Conservation (phyloP, 768 basidiomycete species). For the Pleurotus sapidus region DNA sequence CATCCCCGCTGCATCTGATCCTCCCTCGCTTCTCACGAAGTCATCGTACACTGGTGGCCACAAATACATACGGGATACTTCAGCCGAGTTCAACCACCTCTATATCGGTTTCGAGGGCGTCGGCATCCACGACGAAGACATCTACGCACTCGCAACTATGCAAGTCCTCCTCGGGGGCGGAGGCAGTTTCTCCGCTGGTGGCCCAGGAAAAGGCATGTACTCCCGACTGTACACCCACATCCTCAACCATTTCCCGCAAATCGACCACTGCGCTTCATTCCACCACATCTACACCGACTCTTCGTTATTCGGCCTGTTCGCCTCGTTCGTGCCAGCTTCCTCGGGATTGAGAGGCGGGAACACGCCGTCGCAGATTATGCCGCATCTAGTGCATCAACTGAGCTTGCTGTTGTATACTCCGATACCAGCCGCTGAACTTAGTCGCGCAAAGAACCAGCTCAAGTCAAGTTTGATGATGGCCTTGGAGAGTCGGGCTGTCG, state of each 20-base stretch:
- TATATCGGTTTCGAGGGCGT: constrained; percentile 92
- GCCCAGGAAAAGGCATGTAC: constrained; percentile 99
- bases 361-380: constrained; percentile 68
- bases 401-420: constrained; percentile 73
- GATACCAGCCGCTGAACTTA: constrained; percentile 67
- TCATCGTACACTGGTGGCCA: constrained; percentile 85
- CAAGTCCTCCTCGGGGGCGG: constrained; percentile 95
- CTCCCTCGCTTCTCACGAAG: constrained; percentile 23
- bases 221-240: constrained; percentile 94
- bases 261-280: constrained; percentile 96
- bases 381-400: constrained; percentile 86
- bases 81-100: constrained; percentile 84
- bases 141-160: constrained; percentile 91
- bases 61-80: constrained; percentile 56
- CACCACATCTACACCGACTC: constrained; percentile 97
- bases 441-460: constrained; percentile 92
- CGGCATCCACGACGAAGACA: constrained; percentile 87
- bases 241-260: constrained; percentile 88
- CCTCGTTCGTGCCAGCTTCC: constrained; percentile 71
- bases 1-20: constrained; percentile 16
- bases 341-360: constrained; percentile 56
- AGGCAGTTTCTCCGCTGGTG: constrained; percentile 95
- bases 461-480: constrained; percentile 94
- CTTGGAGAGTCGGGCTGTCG: constrained; percentile 79
- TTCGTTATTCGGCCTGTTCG: constrained; percentile 89